Base-by-base conservation (phyloP, 805 yeast species). In the Pichia sporocuriosa region DNA sequence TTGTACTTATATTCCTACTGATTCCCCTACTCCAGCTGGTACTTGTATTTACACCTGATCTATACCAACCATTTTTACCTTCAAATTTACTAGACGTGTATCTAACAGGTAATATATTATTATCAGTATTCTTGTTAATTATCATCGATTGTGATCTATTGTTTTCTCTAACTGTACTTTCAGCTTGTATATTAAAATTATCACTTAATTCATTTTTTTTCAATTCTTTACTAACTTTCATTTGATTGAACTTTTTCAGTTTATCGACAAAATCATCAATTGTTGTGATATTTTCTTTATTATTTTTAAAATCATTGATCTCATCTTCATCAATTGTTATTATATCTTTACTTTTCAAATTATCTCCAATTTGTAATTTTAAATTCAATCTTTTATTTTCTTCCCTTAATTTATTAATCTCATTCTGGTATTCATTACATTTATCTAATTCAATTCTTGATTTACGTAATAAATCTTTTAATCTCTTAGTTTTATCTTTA, bases 381-480 rank as follows among this genome's bases (percentile, higher is more conserved):
- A 38, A 24, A 15, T 4, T 19, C 15, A 38, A 17, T 19, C 35
- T 24, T 25, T 38, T 22, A 26, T 38, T 38, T 12, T 38, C 41
- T 15, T 34, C 33, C 27, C 12, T 26, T 16, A 39, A 33, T 19
- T 30, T 28, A 6, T 23, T 33, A 19, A 39, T 39, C 16, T 33
- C 38, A 9, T 4, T 17, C 24, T 39, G 43, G 22, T 39, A 39
- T 9, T 28, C 38, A 17, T 34, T 39, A 17, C 43, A 39, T 39
- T 39, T 39, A 27, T 39, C 38, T 11, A 39, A 29, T 15, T 39
- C 43, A 10, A 29, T 24, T n/a, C 38, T 22, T n/a, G 37, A 32
- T 23, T 39, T 39, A 12, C 38, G 22, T 27, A 39, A n/a, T 28
- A 39, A 39, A 17, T 40, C 39, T 16, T 40, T 40, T 15, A 40